phyloP scores from a whole-genome alignment of 2,329 filamentous ascomycete species.

The Exutisphaerella laricina region DNA sequence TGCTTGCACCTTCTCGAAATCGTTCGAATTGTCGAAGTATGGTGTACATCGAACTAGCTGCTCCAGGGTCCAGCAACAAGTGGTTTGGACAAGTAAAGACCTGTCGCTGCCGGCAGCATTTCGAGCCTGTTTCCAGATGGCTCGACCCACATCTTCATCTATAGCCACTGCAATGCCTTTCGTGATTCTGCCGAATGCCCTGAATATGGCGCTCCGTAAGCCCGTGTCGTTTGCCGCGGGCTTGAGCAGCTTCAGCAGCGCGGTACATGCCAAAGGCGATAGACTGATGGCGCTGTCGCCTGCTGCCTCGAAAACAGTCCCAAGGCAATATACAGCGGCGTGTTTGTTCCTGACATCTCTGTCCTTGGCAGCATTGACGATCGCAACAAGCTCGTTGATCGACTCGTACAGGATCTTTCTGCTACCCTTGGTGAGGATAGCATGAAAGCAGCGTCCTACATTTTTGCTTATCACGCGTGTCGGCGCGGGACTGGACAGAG shows the following conservation, averaged over 20 bases:
- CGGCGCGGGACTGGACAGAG: constrained; percentile 70
- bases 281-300: constrained; percentile 88
- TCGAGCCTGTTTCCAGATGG: constrained; percentile 88
- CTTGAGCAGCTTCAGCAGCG: constrained; percentile 74
- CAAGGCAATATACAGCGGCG: constrained; percentile 79
- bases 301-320: constrained; percentile 83
- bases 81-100: constrained; percentile 70
- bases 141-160: constrained; percentile 79
- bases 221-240: constrained; percentile 73
- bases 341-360: constrained; percentile 75
- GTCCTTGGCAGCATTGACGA: constrained; percentile 73
- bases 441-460: constrained; percentile 74
- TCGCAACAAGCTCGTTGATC: constrained; percentile 75
- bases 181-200: constrained; percentile 67
- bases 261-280: constrained; percentile 66
- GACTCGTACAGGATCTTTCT: constrained; percentile 90
- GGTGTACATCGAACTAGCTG: constrained; percentile 64
- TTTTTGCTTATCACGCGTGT: constrained; percentile 88
- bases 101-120: constrained; percentile 74
- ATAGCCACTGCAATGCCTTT: constrained; percentile 69
- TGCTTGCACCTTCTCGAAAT: constrained; percentile 83
- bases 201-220: constrained; percentile 71
- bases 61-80: constrained; percentile 73
- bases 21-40: constrained; percentile 81
- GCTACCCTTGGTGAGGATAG: constrained; percentile 79